Evolutionary conservation across 1,284 basidiomycete genomes (phyloP), one percentile per base, ranked within the genome.

Genomic region (Cutaneotrichosporon sp.): DNA sequence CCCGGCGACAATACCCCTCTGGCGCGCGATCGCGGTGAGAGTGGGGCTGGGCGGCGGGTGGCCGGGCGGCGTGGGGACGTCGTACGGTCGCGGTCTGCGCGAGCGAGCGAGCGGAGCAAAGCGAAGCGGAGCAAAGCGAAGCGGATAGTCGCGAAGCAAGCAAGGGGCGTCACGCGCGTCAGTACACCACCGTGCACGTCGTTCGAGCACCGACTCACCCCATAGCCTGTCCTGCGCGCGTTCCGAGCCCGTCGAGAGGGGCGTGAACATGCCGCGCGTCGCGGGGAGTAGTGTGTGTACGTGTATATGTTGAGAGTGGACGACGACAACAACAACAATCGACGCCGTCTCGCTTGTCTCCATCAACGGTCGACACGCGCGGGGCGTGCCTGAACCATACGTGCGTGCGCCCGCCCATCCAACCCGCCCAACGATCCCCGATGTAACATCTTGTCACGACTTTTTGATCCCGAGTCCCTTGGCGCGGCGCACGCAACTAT

Each of bases 201-300:
- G 17, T 4, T 3, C 18, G 38, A 18, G 38, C 18, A 39, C 26
- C 43, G 20, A 33, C 70, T 54, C 42, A 74, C 72, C 72, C 73
- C 73, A 75, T 42, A 70, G 60, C 55, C 62, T 68, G 45, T 74
- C 67, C 55, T 75, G 73, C 21, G 68, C 63, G 39, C 71, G 58
- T 55, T 75, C 73, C 21, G 70, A 72, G n/a, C 73, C 73, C 52
- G 64, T 70, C 3, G 68, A 72, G 12, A 75, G 61, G 12, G 73
- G 73, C 14, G 72, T 74, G 62, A 75, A 75, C 73, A 75, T 73
- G 23, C 39, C 47, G 43, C 43, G 21, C 21, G 40, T 15, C n/a
- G n/a, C 14, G 38, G 2, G 12, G 13, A 22, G 40, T 45, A 21
- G 30, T 35, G 17, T 5, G 18, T 17, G 13, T 33, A 35, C 10